Evolutionary conservation across 192 early-diverging fungal genomes (phyloP), one percentile per base, ranked within the genome.

Genomic region (Cladochytrium replicatum): DNA sequence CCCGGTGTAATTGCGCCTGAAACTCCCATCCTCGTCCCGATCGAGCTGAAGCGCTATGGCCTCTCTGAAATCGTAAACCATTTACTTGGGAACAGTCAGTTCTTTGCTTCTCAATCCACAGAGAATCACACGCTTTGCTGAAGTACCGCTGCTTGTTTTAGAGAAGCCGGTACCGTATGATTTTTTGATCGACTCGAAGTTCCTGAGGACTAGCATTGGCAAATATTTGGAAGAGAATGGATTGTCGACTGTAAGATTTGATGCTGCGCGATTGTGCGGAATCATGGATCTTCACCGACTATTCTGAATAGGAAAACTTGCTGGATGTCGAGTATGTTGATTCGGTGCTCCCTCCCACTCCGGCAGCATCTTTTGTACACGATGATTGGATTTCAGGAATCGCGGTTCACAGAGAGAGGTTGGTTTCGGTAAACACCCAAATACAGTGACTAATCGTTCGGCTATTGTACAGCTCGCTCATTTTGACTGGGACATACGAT

Each of bases 1-100:
- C 44, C 56, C 37, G 60, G 84, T 48, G 59, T 69, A 41, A 84
- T 83, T 59, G 77, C 95, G n/a, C 78, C 83, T 6, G 84, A 91
- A 48, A 69, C 88, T 3, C 71, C 89, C 46, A 85, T 98, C 24
- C 73, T 95, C 41, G 82, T 96, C 3, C 94, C 94, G 29, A 74
- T 87, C 43, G 71, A 69, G 21, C 72, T 98, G 27, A 73, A 79
- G 56, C 84, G 91, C 6, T 88, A 88, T 66, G 90, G 88, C 24
- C 76, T 98, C 23, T 89, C 87, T 15, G 89, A 93, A 70, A 83
- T 98, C 50, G 78, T 98, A 19, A 98, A 98, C 74, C 89, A 88
- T 55, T 68, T 97, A 29, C 72, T 97, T 27, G 72, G 53, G 21
- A 25, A 59, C 22, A 54, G 63, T 63, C 29, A n/a, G n/a, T n/a